Evolutionary conservation across 176 grass and related monocot species (phyloP).

Genomic region (Carex littledalei): DNA sequence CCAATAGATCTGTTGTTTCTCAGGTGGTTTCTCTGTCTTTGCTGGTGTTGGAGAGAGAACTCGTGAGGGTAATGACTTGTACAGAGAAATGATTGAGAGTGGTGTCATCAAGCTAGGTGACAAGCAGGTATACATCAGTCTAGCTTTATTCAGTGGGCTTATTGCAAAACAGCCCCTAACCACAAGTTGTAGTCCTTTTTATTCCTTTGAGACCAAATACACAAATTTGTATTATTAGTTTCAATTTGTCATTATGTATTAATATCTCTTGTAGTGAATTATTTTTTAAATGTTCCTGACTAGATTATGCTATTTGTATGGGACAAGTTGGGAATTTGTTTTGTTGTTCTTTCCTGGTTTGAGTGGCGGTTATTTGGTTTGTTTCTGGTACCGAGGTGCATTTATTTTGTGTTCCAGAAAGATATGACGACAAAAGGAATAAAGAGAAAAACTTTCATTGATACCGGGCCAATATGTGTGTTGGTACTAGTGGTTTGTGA

Average conservation of each 20-base stretch:
- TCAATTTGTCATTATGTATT: neutral
- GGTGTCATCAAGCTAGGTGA: constrained; percentile 97
- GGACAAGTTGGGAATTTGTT: neutral
- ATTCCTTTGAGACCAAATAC: neutral
- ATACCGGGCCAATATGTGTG: neutral
- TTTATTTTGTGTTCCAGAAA: too few relatives aligned
- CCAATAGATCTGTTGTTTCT: neutral
- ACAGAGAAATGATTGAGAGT: constrained; percentile 99
- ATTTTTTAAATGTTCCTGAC: neutral
- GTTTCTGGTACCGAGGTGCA: neutral
- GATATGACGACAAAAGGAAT: too few relatives aligned
- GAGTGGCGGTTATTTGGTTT: neutral
- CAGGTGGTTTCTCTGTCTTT: constrained; percentile 99
- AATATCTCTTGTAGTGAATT: neutral
- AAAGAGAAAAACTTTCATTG: too few relatives aligned
- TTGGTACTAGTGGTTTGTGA: neutral
- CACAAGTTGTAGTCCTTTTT: neutral
- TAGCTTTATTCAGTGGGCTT: neutral
- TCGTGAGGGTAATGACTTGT: constrained; percentile 91
- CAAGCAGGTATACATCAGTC: constrained; percentile 48
- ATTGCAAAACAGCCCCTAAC: neutral
- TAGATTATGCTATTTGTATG: neutral
- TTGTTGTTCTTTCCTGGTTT: neutral
- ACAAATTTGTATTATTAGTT: constrained; percentile 17
- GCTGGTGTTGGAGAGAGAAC: constrained; percentile 93